phyloP scores from a whole-genome alignment of 1,139 yeast species.

The Suhomyces bokatorum region DNA sequence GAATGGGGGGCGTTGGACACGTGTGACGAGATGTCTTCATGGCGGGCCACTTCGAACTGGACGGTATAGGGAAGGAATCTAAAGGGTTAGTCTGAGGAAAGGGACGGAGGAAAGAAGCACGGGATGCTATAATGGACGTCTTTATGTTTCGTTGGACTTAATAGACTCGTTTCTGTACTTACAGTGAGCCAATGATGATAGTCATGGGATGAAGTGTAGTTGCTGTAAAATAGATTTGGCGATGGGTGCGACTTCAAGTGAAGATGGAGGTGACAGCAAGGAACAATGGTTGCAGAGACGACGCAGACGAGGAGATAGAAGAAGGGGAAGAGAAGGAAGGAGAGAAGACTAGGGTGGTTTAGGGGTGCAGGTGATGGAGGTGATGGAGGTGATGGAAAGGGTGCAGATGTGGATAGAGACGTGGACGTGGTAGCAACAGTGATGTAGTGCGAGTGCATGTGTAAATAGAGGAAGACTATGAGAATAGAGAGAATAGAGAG shows the following conservation, averaged over 20 bases:
- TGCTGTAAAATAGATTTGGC: conserved; percentile 1
- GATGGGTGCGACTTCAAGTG: conserved; percentile 2
- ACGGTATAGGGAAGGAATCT: conserved; percentile 75
- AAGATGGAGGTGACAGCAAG: background rate
- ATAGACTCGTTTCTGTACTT: conserved; percentile 56
- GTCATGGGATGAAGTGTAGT: conserved; percentile 41
- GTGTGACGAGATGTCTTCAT: conserved; percentile 16
- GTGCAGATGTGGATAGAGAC: too few relatives aligned
- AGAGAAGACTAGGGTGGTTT: background rate
- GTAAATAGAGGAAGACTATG: too few relatives aligned
- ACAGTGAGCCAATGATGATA: conserved; percentile 61
- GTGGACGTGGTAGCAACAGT: too few relatives aligned
- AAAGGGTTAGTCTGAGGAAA: too few relatives aligned
- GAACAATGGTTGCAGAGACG: too few relatives aligned
- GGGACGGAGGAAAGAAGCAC: conserved; percentile 51
- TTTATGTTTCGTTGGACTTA: too few relatives aligned
- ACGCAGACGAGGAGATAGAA: too few relatives aligned
- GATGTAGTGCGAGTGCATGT: too few relatives aligned
- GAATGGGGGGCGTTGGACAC: conserved; percentile 7
- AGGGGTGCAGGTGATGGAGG: background rate
- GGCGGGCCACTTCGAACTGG: conserved; percentile 54
- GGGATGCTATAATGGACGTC: too few relatives aligned
- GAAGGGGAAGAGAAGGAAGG: background rate
- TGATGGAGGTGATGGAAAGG: background rate
- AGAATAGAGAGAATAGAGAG: too few relatives aligned